Base-by-base conservation (phyloP, 2,329 filamentous ascomycete genomes). In the Stachybotrys echinatus region DNA sequence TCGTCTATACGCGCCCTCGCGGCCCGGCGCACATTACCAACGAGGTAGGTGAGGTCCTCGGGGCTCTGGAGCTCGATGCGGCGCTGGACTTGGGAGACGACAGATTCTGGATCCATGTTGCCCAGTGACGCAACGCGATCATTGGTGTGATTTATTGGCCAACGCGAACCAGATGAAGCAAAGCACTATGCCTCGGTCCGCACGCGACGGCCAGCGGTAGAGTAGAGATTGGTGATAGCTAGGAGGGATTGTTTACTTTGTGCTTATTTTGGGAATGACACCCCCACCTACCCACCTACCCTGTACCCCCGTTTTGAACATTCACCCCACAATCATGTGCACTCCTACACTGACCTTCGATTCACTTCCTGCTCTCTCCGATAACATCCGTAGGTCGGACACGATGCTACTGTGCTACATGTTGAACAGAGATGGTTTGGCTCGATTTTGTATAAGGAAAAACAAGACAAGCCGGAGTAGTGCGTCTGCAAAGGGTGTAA, bases 11-110 rank as follows among this genome's bases (percentile, higher is more conserved):
- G 86, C 59, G 81, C 78, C 42, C 79, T 75, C 12, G 88, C 87
- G 50, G 84, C 83, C 65, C 77, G 77, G 62, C 84, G 83, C 54
- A 89, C 81, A 61, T 88, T 88, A 55, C 77, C 71, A 58, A 88
- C 77, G 23, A 92, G 79, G 68, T 85, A 88, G 50, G 77, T 71
- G 31, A 92, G 76, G 68, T 92, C 88, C 45, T 86, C 82, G 40
- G 83, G 80, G n/a, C 80, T 79, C 71, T 92, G 88, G 47, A 92
- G 81, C 71, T 92, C 88, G 65, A 92, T 87, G 70, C 84, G 87
- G 65, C 88, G 84, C 68, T 90, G 83, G 56, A 68, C 67, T 37
- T 72, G 64, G 8, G 66, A 61, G 50, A 65, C 58, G 50, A 63
- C 54, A 12, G 63, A 66, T 48, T 67, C 65, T 31, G 64, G 59